Evolutionary conservation across 225 moss, liverwort and hornwort genomes (phyloP).

Genomic region (Rhytidiadelphus loreus): DNA sequence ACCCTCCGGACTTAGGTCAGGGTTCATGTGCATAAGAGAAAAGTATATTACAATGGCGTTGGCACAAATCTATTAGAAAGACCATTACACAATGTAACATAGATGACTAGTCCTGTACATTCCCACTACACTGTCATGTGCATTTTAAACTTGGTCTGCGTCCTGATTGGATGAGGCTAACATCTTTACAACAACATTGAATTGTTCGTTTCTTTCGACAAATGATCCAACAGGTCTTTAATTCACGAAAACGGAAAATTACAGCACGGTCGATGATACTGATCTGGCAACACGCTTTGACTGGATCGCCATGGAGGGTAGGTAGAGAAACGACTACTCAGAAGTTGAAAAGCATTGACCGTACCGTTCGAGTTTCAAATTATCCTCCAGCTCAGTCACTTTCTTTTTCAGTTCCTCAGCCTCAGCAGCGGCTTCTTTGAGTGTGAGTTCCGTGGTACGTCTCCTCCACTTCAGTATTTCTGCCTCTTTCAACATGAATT

Average conservation of each 20-base stretch:
- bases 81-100: neutral
- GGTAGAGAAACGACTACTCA: neutral
- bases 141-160: neutral
- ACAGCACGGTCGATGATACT: neutral
- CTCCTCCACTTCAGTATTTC: slow-evolving; percentile 65
- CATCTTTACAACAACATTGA: neutral
- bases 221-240: neutral
- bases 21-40: neutral
- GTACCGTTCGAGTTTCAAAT: slow-evolving; percentile 64
- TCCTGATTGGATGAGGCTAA: neutral
- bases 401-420: slow-evolving; percentile 41
- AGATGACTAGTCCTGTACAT: neutral
- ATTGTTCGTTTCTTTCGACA: neutral
- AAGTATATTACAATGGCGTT: neutral
- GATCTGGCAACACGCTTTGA: neutral
- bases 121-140: neutral
- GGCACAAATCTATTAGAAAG: neutral
- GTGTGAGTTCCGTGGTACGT: slow-evolving; percentile 49
- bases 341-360: neutral
- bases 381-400: slow-evolving; percentile 57
- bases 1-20: neutral
- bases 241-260: neutral
- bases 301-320: neutral
- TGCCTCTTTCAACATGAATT: slow-evolving; percentile 85
- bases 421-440: slow-evolving; percentile 49